Conservation (phyloP, 768 basidiomycete genomes). For the Tricholoma flavovirens region DNA sequence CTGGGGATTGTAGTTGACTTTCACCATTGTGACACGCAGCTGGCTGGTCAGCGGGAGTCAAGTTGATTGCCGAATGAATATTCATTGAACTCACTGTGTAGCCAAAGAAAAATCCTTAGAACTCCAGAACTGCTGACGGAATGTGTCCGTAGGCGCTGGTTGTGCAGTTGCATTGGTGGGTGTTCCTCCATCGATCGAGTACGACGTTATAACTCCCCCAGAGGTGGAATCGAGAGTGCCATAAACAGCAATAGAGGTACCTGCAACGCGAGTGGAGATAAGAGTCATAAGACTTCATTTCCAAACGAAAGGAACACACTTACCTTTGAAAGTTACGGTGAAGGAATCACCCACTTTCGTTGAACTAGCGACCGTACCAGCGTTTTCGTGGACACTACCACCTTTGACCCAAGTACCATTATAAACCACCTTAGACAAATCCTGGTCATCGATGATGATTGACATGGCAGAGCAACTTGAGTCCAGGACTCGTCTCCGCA, state of each 20-base stretch:
- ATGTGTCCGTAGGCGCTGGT: slow-evolving; percentile 22
- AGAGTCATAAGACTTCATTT: not conserved
- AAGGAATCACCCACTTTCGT: slow-evolving; percentile 28
- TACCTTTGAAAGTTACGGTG: slow-evolving; percentile 30
- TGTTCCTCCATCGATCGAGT: slow-evolving; percentile 26
- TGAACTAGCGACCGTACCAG: slow-evolving; percentile 29
- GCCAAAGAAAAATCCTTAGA: slow-evolving; percentile 19
- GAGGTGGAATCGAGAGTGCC: slow-evolving; percentile 31
- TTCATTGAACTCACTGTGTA: slow-evolving; percentile 25
- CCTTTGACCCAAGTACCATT: slow-evolving; percentile 30
- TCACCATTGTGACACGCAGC: slow-evolving; percentile 29
- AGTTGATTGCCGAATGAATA: not conserved
- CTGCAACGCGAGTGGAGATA: slow-evolving; percentile 12
- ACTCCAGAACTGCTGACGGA: slow-evolving; percentile 31
- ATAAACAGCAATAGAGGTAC: slow-evolving; percentile 28
- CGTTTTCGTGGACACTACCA: slow-evolving; percentile 22
- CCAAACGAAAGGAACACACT: not conserved
- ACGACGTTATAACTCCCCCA: slow-evolving; percentile 30
- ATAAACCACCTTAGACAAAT: slow-evolving; percentile 24
- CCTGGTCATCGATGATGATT: slow-evolving; percentile 32
- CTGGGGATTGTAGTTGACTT: slow-evolving; percentile 20
- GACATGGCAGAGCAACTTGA: slow-evolving; percentile 9
- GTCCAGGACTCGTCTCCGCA: no score
- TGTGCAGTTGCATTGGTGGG: slow-evolving; percentile 21
- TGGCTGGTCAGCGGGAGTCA: slow-evolving; percentile 16